Evolutionary conservation across 2,329 filamentous ascomycete genomes (phyloP).

Genomic region (Colletotrichum brevisporum): DNA sequence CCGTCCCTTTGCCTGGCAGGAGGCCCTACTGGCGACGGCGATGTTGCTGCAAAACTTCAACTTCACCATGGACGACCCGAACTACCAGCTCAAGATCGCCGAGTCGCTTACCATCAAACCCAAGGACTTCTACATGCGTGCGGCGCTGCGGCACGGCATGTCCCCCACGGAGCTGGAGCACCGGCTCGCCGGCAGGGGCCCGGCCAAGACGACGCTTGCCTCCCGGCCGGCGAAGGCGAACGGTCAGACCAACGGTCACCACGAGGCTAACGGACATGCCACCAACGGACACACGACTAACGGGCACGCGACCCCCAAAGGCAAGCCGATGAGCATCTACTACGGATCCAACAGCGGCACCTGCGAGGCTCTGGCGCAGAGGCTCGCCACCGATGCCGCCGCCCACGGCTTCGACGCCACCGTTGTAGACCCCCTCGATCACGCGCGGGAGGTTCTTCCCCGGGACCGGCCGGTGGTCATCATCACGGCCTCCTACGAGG

Average conservation of each 20-base stretch:
- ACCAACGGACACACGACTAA: constrained; percentile 1
- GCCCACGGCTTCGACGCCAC: constrained; percentile 68
- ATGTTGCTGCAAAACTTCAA: constrained; percentile 78
- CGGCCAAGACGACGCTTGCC: constrained; percentile 18
- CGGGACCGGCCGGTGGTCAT: constrained; percentile 71
- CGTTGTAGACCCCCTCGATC: constrained; percentile 68
- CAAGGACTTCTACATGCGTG: constrained; percentile 71
- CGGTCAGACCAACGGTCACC: constrained; percentile 22
- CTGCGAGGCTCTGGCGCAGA: constrained; percentile 75
- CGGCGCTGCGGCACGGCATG: constrained; percentile 61
- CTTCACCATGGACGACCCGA: constrained; percentile 71
- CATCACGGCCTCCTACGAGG: constrained; percentile 78
- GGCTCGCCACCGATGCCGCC: constrained; percentile 68
- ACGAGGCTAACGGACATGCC: background rate
- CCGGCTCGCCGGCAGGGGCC: constrained; percentile 53
- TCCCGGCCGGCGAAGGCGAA: background rate
- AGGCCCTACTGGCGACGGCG: constrained; percentile 61
- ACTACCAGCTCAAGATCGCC: constrained; percentile 66
- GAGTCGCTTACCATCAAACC: constrained; percentile 73
- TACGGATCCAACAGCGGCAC: constrained; percentile 80
- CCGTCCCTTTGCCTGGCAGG: constrained; percentile 68
- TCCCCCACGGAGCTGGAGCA: constrained; percentile 60
- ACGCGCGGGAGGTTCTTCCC: constrained; percentile 68
- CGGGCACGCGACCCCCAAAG: constrained; percentile 25
- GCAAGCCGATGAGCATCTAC: constrained; percentile 68